Base-by-base conservation (phyloP, 2,329 filamentous ascomycete genomes). In the Helotiales sp. region DNA sequence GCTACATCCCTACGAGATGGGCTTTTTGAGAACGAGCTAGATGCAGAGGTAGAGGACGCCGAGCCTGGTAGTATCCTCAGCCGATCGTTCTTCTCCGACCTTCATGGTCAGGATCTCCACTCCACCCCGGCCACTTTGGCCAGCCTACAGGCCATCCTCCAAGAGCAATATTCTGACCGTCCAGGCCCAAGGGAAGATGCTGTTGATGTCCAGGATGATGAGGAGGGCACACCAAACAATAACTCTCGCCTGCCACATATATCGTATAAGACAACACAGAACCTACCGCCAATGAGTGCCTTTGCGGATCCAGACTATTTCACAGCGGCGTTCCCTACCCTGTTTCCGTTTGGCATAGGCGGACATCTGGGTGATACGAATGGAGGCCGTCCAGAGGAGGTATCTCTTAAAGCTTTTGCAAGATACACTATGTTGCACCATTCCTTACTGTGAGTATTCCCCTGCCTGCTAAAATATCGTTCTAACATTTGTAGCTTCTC, bases 71-170 rank as follows among this genome's bases (percentile, higher is more conserved):
- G 45, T n/a, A 63, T 65, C 32, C 50, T 63, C 49, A 66, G 64
- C 64, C 34, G 55, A 24, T 68, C 65, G 24, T 68, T 61, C 57
- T 68, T 68, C 62, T 68, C 65, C 50, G 62, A 64, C 49, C 45
- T 68, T 61, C 65, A 68, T 58, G 61, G 65, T 58, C 65, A 65
- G 37, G 61, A 68, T 68, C 65, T 49, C 45, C 37, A 68, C 45
- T 65, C 65, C 20, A 67, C 65, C 30, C 61, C 55, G 22, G 61
- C 65, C 7, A 64, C 61, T 60, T 61, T 64, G 40, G 54, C 65
- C 55, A 64, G 52, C 20, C 65, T 67, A 2, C 61, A 64, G 54
- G 65, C 60, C 26, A 64, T 67, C 17, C 65, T 50, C 20, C 6
- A 50, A 15, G n/a, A 22, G 10, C n/a, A 22, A 22, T 5, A 28